phyloP scores from a whole-genome alignment of 441 rosid genomes.

The Erodium texanum region DNA sequence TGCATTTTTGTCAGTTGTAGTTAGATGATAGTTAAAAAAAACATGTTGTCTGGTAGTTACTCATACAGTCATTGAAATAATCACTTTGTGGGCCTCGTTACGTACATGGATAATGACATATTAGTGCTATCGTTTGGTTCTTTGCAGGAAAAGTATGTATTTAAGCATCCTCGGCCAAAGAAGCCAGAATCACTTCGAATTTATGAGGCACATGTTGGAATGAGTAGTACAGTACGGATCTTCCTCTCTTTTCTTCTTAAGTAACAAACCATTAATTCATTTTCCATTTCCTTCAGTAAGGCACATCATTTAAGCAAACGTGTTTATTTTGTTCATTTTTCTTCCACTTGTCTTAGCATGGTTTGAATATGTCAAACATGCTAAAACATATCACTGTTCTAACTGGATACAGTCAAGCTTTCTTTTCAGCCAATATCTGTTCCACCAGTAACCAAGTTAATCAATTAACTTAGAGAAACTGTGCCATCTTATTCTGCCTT shows the following conservation, averaged over 20 bases:
- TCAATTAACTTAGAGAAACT: not conserved
- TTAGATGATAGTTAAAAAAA: constrained; percentile 4
- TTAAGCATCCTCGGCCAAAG: constrained; percentile 82
- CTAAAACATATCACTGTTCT: not conserved
- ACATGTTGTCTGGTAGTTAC: too few species aligned
- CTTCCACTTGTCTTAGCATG: not conserved
- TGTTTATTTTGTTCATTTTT: not conserved
- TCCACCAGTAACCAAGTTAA: not conserved
- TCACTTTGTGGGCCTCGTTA: not conserved
- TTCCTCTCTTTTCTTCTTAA: constrained; percentile 13
- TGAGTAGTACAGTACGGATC: constrained; percentile 85
- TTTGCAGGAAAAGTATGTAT: constrained; percentile 69
- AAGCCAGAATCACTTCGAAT: constrained; percentile 82
- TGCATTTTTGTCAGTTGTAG: not conserved
- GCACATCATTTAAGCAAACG: not conserved
- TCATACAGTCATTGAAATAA: not conserved
- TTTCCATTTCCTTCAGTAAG: not conserved
- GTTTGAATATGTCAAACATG: not conserved
- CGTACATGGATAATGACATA: constrained; percentile 1
- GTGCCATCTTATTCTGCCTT: not conserved
- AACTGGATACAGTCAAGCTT: not conserved
- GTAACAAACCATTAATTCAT: constrained; percentile 10
- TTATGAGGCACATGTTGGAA: constrained; percentile 95
- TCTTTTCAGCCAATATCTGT: not conserved
- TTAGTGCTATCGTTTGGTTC: constrained; percentile 14